Base-by-base conservation (phyloP, 2,329 filamentous ascomycete species). In the Tolypocladium ovalisporum region DNA sequence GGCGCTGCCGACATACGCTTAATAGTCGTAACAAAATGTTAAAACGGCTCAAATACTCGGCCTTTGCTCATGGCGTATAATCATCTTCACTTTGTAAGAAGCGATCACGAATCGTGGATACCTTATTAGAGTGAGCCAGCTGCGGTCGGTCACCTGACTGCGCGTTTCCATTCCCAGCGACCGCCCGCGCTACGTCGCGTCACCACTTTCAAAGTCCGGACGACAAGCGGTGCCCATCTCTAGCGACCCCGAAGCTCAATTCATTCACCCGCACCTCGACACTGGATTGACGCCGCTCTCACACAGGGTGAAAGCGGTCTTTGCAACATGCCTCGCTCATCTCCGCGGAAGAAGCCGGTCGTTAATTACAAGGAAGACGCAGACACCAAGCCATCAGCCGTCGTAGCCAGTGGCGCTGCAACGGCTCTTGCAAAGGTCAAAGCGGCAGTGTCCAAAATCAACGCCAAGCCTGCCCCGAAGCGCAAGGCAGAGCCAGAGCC, bases 361-460 rank as follows among this genome's bases (percentile, higher is more conserved):
- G 60, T 70, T 32, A 70, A 67, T 60, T 71, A 71, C 61, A 67
- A 64, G 61, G 67, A 72, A 56, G 66, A 63, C 59, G 62, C 65
- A 34, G 60, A 62, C 17, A 57, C 58, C 34, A 58, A 62, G 35
- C 17, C 55, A 44, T 59, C 62, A 36, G 39, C 32, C 24, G 54
- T 55, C 17, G 35, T 34, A 22, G 58, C 60, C 19, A 56, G 62
- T 32, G 56, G 56, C 32, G 61, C 59, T 37, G 55, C 61, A 9
- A 68, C 64, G 37, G 54, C 29, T 19, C 29, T 51, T 10, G 47
- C 29, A 34, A 51, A 52, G 32, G 29, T 34, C 47, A 52, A 22
- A 19, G 24, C 52, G 44, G 27, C 52, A 19, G 29, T 3, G 29
- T n/a, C 37, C 10, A 42, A 37, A 55, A 59, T 57, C 49, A 58